phyloP scores from a whole-genome alignment of 169 alveolate genomes.

The Cryptosporidium muris region DNA sequence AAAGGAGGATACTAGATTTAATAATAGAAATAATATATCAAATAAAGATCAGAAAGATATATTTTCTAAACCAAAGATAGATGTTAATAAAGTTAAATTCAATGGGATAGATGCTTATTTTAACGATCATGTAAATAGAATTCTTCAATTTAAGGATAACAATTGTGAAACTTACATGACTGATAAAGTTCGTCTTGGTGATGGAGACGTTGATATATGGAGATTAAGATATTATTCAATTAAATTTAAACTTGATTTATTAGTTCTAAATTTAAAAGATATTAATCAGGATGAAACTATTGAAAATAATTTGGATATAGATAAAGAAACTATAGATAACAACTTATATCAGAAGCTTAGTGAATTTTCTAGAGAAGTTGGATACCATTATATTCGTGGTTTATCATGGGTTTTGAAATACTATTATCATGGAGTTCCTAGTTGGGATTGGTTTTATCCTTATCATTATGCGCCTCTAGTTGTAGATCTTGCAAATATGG shows the following conservation, averaged over 20 bases:
- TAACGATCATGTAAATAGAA: too few relatives aligned
- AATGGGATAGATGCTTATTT: too few relatives aligned
- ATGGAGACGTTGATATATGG: neutral
- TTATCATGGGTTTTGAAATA: constrained; percentile 93
- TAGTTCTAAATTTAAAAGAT: neutral
- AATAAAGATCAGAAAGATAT: neutral
- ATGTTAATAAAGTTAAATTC: too few relatives aligned
- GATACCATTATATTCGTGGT: constrained; percentile 92
- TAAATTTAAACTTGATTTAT: constrained; percentile 14
- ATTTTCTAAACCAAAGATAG: neutral
- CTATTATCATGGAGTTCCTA: constrained; percentile 92
- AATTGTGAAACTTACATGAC: neutral
- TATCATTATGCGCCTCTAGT: constrained; percentile 99
- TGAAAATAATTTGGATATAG: neutral
- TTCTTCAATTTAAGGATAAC: neutral
- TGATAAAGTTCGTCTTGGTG: neutral
- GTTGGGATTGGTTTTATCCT: constrained; percentile 99
- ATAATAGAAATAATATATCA: neutral
- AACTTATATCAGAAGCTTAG: neutral
- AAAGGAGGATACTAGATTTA: constrained; percentile 31
- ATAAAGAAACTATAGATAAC: neutral
- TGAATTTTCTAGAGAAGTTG: constrained; percentile 32
- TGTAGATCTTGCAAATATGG: constrained; percentile 80
- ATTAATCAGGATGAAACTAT: neutral
- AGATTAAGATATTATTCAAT: constrained; percentile 30